These are phyloP conservation scores for Solanum hybrid DNA, from an alignment of 305 asterid species.

Conservation along the genomic window DNA sequence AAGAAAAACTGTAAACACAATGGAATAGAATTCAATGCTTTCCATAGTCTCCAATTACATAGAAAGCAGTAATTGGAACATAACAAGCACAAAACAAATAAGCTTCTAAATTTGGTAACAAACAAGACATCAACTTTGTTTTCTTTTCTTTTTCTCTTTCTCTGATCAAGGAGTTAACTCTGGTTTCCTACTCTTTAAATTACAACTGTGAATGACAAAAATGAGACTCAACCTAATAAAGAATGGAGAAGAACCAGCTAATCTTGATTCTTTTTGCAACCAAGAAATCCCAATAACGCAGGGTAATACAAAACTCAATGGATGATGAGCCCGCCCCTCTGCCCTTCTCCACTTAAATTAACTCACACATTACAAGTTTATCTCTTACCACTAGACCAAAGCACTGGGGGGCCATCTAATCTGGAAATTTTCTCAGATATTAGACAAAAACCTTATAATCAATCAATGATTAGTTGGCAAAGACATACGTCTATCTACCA, in stretches of 20 bases:
- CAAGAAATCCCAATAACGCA: not conserved
- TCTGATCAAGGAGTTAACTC: not conserved
- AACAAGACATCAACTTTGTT: not conserved
- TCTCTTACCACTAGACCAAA: not conserved
- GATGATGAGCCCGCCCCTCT: not conserved
- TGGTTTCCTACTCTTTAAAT: not conserved
- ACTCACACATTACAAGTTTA: not conserved
- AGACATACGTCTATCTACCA: not conserved
- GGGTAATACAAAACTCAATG: not conserved
- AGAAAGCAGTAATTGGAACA: not conserved
- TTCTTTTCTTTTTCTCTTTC: not conserved
- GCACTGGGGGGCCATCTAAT: not conserved
- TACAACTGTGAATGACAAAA: not conserved
- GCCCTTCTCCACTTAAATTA: not conserved
- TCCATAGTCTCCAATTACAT: not conserved
- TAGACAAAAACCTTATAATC: not conserved
- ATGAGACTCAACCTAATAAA: not conserved
- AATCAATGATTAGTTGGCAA: not conserved
- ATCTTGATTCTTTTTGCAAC: not conserved
- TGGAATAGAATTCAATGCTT: not conserved
- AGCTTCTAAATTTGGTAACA: not conserved
- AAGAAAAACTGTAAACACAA: not conserved
- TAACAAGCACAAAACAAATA: not conserved
- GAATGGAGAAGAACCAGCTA: not conserved
- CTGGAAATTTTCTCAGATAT: not conserved